A percentile compares a stretch with the other conserved stretches of the same genome.
phyloP scores from a whole-genome alignment of 257 asterid species.

The Solanum neorickii region DNA sequence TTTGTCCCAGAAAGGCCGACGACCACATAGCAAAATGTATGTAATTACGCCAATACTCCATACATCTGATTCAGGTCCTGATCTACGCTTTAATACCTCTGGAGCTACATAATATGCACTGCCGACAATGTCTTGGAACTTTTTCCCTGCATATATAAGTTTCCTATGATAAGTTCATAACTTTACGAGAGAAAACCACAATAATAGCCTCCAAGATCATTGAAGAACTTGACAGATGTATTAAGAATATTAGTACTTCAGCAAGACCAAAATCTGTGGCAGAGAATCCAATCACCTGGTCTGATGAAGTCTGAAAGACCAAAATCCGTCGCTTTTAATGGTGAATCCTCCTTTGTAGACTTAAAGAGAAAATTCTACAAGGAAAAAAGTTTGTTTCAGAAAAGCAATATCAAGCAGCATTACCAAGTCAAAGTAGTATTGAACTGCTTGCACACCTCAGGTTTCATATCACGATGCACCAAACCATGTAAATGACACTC shows the following conservation, averaged over 20 bases:
- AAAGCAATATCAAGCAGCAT: slow-evolving; percentile 5
- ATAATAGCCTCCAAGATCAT: neutral
- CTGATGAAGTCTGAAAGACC: slow-evolving; percentile 95
- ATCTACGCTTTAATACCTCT: slow-evolving; percentile 87
- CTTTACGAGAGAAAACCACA: neutral
- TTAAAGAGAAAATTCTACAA: slow-evolving; percentile 81
- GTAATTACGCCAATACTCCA: slow-evolving; percentile 99
- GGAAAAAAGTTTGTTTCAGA: slow-evolving; percentile 6
- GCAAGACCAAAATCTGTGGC: neutral
- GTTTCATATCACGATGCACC: slow-evolving; percentile 99
- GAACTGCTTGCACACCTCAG: slow-evolving; percentile 52
- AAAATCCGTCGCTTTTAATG: slow-evolving; percentile 94
- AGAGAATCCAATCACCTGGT: slow-evolving; percentile 53
- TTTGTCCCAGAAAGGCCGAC: slow-evolving; percentile 99
- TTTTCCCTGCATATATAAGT: slow-evolving; percentile 43
- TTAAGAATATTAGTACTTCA: neutral
- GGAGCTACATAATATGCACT: slow-evolving; percentile 99
- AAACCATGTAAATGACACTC: slow-evolving; percentile 97
- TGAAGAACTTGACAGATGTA: neutral
- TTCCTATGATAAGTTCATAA: neutral
- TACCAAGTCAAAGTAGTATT: neutral
- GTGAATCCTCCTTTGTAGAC: slow-evolving; percentile 78
- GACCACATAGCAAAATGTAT: slow-evolving; percentile 89
- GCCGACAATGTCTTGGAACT: slow-evolving; percentile 90
- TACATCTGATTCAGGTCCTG: slow-evolving; percentile 99